Evolutionary conservation across 2,329 filamentous ascomycete genomes (phyloP), one percentile per base, ranked within the genome.

Genomic region (Fusarium palustre): DNA sequence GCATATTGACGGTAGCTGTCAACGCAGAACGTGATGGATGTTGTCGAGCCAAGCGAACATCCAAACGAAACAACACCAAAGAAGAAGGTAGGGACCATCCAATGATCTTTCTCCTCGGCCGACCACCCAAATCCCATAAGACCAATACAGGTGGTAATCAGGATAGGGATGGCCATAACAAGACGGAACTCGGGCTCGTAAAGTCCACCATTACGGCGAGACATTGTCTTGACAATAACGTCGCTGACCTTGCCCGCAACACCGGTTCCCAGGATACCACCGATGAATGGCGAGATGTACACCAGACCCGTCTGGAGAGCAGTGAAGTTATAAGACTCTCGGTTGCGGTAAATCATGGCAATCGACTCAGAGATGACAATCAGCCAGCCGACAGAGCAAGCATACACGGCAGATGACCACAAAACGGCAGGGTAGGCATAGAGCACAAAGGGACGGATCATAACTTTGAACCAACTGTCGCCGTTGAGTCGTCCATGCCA

Each of bases 51-150:
- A 3, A 98, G 84, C 5, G 92, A 92, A 80, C 95, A 97, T 1
- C 95, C 96, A 75, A 98, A 97, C 1, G 92, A 96, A 33, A 97
- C 90, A 48, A 97, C 79, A 9, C 95, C 95, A 70, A 98, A 97
- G 81, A 98, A 97, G 6, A 97, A 78, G 0, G 95, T 97, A 0
- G 96, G 96, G 0, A 97, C 92, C 54, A 97, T 97, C 92, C 92
- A 98, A 24, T 86, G 84, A 74, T 97, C 89, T 25, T 84, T 84
- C 59, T 90, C 86, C 66, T 93, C 79, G 0, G 91, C 93, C 12
- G 91, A 94, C 96, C 95, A 98, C n/a, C 95, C 95, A 75, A 96
- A 98, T 3, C 94, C 95, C 90, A 97, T 97, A 18, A 98, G 86
- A 0, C 96, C 96, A 33, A 95, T 88, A 2, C 90, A 88, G 0